Evolutionary conservation across 345 rosid genomes (phyloP), one percentile per base, ranked within the genome.

Genomic region (Fremontodendron californicum): DNA sequence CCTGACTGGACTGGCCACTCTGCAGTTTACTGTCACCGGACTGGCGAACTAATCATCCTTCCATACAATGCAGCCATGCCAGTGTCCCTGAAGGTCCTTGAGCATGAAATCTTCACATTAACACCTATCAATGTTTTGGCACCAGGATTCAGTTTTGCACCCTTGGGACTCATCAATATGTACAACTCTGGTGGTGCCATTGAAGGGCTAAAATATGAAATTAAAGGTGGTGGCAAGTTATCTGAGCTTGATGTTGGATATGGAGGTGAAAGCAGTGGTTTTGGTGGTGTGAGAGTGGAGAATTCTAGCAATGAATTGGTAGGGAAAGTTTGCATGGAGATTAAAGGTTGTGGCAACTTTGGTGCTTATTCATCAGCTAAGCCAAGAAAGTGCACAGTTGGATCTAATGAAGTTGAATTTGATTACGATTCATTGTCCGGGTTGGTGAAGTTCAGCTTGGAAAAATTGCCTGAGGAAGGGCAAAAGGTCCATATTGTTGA

Each of bases 111-210:
- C 39, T 85, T 81, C 76, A 91, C 97, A 0, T 78, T 91, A 33
- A 88, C 94, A 1, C 99, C 99, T 51, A 72, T 92, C 78, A 83
- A 83, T 84, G 84, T 79, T 40, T 69, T 93, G 77, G 85, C 83
- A 5, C 80, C 86, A 0, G 93, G 89, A 13, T 81, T 91, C 79
- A 81, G 86, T 60, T 91, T 91, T 62, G 97, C 98, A 4, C 97
- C 99, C 0, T 25, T 93, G 11, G 98, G 99, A 55, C 97, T 95
- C 48, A 80, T 89, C 63, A 75, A 81, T 81, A 93, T 95, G 98
- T 95, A 78, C 87, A 95, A 95, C 71, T 84, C 94, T 2, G 98
- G 97, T n/a, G 99, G 96, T 69, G 97, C 98, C 19, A 86, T 92
- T 0, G 89, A 85, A 49, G 92, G 82, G 73, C 86, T 95, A 10